A percentile compares a stretch with the other conserved stretches of the same genome.
Evolutionary conservation across 1,284 basidiomycete species (phyloP).

Genomic region (Trametes pubescens): DNA sequence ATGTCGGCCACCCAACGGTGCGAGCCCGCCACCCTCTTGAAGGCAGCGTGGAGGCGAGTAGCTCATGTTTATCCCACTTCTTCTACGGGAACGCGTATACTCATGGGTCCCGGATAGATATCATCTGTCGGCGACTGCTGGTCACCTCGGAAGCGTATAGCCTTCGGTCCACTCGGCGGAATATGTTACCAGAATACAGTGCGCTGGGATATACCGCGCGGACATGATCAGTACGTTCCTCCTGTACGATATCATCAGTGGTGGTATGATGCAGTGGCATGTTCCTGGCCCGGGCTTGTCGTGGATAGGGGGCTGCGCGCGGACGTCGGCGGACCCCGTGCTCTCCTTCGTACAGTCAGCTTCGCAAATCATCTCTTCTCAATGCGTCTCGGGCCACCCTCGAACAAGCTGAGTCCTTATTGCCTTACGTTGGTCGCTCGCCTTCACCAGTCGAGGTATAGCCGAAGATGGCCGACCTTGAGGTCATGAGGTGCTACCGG

Average conservation of each 20-base stretch:
- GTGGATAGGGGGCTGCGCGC: too few relatives aligned
- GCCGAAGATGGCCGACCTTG: too few relatives aligned
- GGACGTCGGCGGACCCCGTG: too few relatives aligned
- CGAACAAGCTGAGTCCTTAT: too few relatives aligned
- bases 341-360: too few relatives aligned
- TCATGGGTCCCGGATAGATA: constrained; percentile 3
- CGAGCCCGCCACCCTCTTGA: neutral
- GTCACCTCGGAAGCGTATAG: constrained; percentile 1
- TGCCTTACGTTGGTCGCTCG: too few relatives aligned
- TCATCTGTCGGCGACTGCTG: constrained; percentile 8
- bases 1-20: neutral
- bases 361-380: too few relatives aligned
- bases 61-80: neutral
- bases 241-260: neutral
- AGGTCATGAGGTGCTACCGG: too few relatives aligned
- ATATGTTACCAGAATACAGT: neutral
- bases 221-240: neutral
- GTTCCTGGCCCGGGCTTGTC: neutral
- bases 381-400: too few relatives aligned
- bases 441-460: too few relatives aligned
- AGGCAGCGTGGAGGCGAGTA: neutral
- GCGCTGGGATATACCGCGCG: neutral
- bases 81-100: neutral
- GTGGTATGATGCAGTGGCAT: neutral
- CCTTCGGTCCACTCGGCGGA: constrained; percentile 1